Percentiles rank a stretch among this genome's conserved stretches.
Conservation (phyloP, 306 rosid species). For the Vigna unguiculata region DNA sequence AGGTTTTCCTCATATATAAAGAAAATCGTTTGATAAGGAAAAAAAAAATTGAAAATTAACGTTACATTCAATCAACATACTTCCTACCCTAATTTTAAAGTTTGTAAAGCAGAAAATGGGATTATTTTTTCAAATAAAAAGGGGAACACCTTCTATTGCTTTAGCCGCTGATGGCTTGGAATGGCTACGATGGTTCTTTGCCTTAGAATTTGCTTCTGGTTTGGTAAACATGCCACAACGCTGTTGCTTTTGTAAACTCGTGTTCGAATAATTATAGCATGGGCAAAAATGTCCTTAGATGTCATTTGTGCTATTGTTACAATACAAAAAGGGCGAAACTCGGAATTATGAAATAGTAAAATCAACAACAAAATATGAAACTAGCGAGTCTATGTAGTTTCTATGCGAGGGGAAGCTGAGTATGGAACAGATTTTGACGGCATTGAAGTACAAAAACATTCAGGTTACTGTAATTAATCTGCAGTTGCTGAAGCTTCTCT, state of each 20-base stretch:
- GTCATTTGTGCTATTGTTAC: not conserved
- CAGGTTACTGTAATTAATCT: constrained; percentile 27
- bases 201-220: not conserved
- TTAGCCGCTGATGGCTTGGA: too few species aligned
- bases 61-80: too few species aligned
- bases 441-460: not conserved
- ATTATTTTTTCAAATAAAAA: too few species aligned
- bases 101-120: too few species aligned
- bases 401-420: constrained; percentile 5
- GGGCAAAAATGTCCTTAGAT: not conserved
- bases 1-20: too few species aligned
- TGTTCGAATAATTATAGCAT: not conserved
- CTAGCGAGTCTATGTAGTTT: not conserved
- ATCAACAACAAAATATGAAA: constrained; percentile 5
- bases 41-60: too few species aligned
- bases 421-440: constrained; percentile 4
- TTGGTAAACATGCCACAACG: not conserved
- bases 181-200: not conserved
- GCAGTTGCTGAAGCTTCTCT: constrained; percentile 35
- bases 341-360: not conserved
- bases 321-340: not conserved
- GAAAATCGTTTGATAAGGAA: too few species aligned
- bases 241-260: not conserved
- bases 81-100: too few species aligned
- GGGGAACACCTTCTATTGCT: too few species aligned